Conservation (phyloP, 2,329 filamentous ascomycete genomes). For the Arthroderma uncinatum region DNA sequence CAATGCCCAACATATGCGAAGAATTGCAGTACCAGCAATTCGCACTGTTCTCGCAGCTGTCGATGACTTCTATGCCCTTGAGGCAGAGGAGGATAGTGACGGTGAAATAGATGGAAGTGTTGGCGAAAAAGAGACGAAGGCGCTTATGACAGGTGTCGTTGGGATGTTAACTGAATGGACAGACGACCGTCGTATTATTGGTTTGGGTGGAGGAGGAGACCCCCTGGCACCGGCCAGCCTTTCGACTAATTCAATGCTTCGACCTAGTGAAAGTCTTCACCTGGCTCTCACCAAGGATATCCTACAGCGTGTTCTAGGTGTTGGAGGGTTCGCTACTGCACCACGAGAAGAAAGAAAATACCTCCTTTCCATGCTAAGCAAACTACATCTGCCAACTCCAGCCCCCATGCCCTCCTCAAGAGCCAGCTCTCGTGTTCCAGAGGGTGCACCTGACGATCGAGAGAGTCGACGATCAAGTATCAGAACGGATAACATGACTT, state of each 20-base stretch:
- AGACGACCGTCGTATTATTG: constrained; percentile 66
- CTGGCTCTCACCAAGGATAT: constrained; percentile 66
- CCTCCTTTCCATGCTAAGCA: constrained; percentile 64
- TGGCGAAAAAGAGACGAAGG: constrained; percentile 47
- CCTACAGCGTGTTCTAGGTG: constrained; percentile 57
- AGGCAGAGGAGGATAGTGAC: constrained; percentile 62
- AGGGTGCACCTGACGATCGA: constrained; percentile 50
- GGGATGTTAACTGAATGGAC: constrained; percentile 86
- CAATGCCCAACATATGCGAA: constrained; percentile 72
- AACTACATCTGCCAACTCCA: constrained; percentile 64
- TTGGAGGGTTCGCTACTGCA: constrained; percentile 26
- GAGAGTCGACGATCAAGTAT: constrained; percentile 43
- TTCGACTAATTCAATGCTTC: constrained; percentile 33
- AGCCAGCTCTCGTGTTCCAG: constrained; percentile 38
- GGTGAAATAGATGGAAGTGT: constrained; percentile 65
- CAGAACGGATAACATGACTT: constrained; percentile 26
- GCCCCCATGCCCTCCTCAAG: constrained; percentile 48
- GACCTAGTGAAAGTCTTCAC: constrained; percentile 64
- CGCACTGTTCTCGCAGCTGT: constrained; percentile 52
- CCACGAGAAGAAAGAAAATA: constrained; percentile 72
- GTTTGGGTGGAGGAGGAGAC: constrained; percentile 44
- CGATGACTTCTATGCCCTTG: constrained; percentile 56
- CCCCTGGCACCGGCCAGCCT: constrained; percentile 43
- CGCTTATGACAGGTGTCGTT: constrained; percentile 61
- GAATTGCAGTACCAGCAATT: constrained; percentile 61